phyloP scores from a whole-genome alignment of 2,329 filamentous ascomycete species.

The Bipolaris oryzae region DNA sequence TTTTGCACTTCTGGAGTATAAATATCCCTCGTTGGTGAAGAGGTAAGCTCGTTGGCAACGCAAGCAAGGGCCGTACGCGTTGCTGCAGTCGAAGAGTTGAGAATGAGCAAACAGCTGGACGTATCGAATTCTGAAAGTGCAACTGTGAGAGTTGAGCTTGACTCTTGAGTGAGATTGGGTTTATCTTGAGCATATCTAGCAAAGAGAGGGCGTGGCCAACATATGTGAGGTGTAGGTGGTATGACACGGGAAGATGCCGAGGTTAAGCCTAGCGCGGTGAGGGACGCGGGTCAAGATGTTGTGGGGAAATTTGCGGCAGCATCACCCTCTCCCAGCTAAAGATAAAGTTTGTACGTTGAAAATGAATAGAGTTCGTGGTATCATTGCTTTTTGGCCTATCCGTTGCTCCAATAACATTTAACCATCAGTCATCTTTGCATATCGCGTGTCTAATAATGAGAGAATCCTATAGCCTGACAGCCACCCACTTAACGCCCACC shows the following conservation, averaged over 20 bases:
- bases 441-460: constrained; percentile 25
- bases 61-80: not conserved
- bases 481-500: constrained; percentile 34
- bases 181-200: constrained; percentile 36
- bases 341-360: not conserved
- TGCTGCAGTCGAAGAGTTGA: not conserved
- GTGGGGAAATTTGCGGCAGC: constrained; percentile 4
- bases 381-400: constrained; percentile 46
- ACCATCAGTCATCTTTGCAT: constrained; percentile 32
- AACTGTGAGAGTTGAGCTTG: not conserved
- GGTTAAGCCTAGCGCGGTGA: constrained; percentile 26
- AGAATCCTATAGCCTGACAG: constrained; percentile 13
- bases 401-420: constrained; percentile 24
- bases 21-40: too few relatives aligned
- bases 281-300: constrained; percentile 5
- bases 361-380: constrained; percentile 37
- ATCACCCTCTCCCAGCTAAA: constrained; percentile 1
- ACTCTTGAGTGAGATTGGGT: constrained; percentile 15
- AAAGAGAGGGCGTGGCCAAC: constrained; percentile 16
- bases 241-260: constrained; percentile 43
- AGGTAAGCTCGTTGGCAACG: not conserved
- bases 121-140: not conserved
- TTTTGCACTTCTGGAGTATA: constrained; percentile 24
- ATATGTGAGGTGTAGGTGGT: constrained; percentile 22
- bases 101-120: not conserved